phyloP scores from a whole-genome alignment of 1,284 basidiomycete species.

The Fomitopsis palustris region DNA sequence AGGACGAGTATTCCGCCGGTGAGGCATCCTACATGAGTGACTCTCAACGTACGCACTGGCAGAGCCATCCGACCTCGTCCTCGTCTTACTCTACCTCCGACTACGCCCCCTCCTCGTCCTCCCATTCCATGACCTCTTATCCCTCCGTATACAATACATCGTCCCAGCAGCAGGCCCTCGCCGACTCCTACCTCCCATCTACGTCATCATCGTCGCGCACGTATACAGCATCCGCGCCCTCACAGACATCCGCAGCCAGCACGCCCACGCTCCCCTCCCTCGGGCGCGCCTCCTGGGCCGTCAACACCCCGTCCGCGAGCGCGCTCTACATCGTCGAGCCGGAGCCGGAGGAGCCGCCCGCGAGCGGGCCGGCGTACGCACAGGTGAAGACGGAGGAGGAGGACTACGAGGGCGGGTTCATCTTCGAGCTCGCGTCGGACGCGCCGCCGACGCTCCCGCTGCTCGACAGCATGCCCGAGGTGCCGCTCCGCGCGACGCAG shows the following conservation, averaged over 20 bases:
- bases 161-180: not conserved
- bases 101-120: not conserved
- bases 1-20: not conserved
- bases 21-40: not conserved
- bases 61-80: not conserved
- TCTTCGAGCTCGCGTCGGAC: constrained; percentile 28
- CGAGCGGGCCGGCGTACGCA: not conserved
- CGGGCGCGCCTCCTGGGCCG: constrained; percentile 15
- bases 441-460: constrained; percentile 13
- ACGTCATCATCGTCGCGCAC: constrained; percentile 5
- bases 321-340: constrained; percentile 12
- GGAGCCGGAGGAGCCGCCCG: not conserved
- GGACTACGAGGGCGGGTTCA: constrained; percentile 22
- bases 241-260: constrained; percentile 4
- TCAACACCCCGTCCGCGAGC: not conserved
- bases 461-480: constrained; percentile 43
- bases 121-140: constrained; percentile 1
- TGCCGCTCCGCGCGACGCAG: constrained; percentile 70
- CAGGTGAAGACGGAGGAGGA: constrained; percentile 19
- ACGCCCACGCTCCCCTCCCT: constrained; percentile 12
- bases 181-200: not conserved
- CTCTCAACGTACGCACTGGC: not conserved
- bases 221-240: constrained; percentile 2
- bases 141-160: not conserved
- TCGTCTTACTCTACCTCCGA: not conserved